Conservation (phyloP, 2,329 filamentous ascomycete species). For the Davidsoniella neocaledoniae region DNA sequence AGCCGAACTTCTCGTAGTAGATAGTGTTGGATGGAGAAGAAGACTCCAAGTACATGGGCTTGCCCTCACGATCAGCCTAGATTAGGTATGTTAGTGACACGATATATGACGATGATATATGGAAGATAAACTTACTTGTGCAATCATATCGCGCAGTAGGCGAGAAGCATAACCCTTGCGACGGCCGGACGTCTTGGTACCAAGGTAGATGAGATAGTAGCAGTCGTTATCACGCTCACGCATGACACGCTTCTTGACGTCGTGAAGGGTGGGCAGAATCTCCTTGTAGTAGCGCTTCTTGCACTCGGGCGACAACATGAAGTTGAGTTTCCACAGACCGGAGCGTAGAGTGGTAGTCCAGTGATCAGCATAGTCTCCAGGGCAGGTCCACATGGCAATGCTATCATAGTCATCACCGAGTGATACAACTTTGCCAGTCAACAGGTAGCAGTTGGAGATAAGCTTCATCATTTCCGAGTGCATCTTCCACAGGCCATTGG, state of each 20-base stretch:
- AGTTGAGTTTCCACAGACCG: conserved; percentile 64
- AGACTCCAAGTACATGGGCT: conserved; percentile 63
- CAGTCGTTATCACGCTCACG: conserved; percentile 47
- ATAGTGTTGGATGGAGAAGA: conserved; percentile 49
- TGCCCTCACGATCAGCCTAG: conserved; percentile 50
- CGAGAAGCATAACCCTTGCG: conserved; percentile 57
- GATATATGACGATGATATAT: not conserved
- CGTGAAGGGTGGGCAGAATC: conserved; percentile 56
- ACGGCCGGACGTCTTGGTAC: conserved; percentile 52
- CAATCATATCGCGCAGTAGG: conserved; percentile 53
- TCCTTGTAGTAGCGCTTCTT: conserved; percentile 60
- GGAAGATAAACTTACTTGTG: conserved; percentile 29
- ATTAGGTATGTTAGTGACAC: not conserved
- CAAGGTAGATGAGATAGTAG: conserved; percentile 75
- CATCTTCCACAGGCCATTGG: conserved; percentile 56
- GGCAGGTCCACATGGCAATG: conserved; percentile 68
- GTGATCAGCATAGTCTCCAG: conserved; percentile 56
- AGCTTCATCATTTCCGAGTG: conserved; percentile 66
- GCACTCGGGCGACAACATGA: conserved; percentile 56
- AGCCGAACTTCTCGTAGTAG: conserved; percentile 64
- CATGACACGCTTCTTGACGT: conserved; percentile 53
- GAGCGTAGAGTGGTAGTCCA: conserved; percentile 54
- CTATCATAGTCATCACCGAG: conserved; percentile 62
- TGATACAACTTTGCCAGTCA: conserved; percentile 57
- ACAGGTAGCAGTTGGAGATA: conserved; percentile 56